Evolutionary conservation across 768 basidiomycete species (phyloP).

Genomic region (Austroboletus eburneus): DNA sequence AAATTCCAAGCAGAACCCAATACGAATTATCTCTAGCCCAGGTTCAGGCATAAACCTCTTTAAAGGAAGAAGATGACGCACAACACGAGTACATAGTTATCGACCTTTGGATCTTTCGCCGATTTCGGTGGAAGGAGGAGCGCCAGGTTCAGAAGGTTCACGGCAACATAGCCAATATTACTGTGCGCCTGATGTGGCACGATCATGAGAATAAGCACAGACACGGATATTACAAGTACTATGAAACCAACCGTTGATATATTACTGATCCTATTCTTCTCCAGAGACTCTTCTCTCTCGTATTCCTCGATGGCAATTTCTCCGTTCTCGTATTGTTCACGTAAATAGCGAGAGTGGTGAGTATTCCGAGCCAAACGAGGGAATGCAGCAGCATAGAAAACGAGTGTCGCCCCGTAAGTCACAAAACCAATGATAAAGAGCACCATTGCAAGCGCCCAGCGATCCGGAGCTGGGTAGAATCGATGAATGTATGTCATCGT

Average conservation of each 20-base stretch:
- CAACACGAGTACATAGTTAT: slow-evolving; percentile 74
- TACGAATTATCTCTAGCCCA: slow-evolving; percentile 58
- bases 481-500: not conserved
- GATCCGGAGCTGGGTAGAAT: slow-evolving; percentile 46
- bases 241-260: slow-evolving; percentile 63
- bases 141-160: slow-evolving; percentile 62
- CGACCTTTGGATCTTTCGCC: slow-evolving; percentile 51
- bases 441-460: slow-evolving; percentile 75
- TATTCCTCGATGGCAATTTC: slow-evolving; percentile 60
- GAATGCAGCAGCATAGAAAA: slow-evolving; percentile 76
- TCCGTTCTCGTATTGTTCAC: slow-evolving; percentile 53
- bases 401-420: slow-evolving; percentile 73
- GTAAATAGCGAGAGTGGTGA: slow-evolving; percentile 50
- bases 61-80: slow-evolving; percentile 31
- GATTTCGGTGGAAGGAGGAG: slow-evolving; percentile 53
- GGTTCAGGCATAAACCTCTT: not conserved
- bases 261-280: slow-evolving; percentile 83
- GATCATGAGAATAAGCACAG: not conserved
- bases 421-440: slow-evolving; percentile 79
- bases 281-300: slow-evolving; percentile 70
- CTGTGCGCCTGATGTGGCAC: slow-evolving; percentile 69
- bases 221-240: not conserved
- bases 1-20: slow-evolving; percentile 77
- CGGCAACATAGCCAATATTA: slow-evolving; percentile 70
- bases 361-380: slow-evolving; percentile 82